A percentile compares a stretch with the other conserved stretches of the same genome.
phyloP scores from a whole-genome alignment of 768 basidiomycete genomes.

The Rhodotorula babjevae region DNA sequence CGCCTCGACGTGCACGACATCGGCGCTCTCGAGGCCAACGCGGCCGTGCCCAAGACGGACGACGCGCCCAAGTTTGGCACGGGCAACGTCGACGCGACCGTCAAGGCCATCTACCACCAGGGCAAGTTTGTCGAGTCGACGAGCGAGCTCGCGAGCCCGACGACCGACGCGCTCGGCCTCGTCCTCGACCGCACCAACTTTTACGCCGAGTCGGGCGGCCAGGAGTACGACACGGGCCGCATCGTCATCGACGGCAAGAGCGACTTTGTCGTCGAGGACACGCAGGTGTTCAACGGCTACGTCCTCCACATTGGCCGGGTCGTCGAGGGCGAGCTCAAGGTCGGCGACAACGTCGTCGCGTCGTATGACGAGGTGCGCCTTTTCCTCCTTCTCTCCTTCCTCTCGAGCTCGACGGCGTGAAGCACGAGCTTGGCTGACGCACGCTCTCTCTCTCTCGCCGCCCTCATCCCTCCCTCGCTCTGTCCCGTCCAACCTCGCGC shows the following conservation, averaged over 20 bases:
- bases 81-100: constrained; percentile 67
- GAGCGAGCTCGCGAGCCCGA: constrained; percentile 47
- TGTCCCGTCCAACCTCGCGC: background rate
- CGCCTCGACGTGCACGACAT: constrained; percentile 95
- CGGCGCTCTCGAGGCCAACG: constrained; percentile 73
- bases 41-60: constrained; percentile 77
- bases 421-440: too few relatives aligned
- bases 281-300: constrained; percentile 91
- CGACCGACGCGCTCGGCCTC: constrained; percentile 64
- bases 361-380: constrained; percentile 79
- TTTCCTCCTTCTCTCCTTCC: background rate
- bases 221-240: constrained; percentile 93
- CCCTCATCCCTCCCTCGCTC: background rate
- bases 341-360: constrained; percentile 76
- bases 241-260: constrained; percentile 85
- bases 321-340: constrained; percentile 75
- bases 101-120: constrained; percentile 80
- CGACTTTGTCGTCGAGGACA: constrained; percentile 89
- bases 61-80: constrained; percentile 80
- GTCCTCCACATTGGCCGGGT: constrained; percentile 85
- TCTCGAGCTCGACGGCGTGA: background rate
- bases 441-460: constrained; percentile 2
- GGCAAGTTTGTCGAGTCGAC: constrained; percentile 58
- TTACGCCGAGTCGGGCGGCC: constrained; percentile 95
- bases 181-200: constrained; percentile 89